phyloP scores from a whole-genome alignment of 2,329 filamentous ascomycete genomes.

The Cryphonectria japonica region DNA sequence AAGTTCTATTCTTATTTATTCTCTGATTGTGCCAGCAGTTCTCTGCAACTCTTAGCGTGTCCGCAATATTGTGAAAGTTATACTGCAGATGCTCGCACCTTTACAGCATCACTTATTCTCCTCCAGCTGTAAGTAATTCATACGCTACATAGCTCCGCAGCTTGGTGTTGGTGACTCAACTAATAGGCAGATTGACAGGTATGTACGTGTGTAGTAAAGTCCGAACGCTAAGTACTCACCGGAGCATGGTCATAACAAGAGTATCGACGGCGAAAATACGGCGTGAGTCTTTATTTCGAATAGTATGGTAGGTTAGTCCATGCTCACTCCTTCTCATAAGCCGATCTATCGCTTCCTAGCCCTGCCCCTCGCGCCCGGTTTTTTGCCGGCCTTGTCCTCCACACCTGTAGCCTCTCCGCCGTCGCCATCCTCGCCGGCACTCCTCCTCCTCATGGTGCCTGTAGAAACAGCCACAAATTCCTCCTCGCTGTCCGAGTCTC shows the following conservation, averaged over 20 bases:
- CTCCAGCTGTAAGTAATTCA: not conserved
- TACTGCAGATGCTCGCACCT: not conserved
- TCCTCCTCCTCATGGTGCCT: slow-evolving; percentile 87
- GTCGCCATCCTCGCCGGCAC: slow-evolving; percentile 74
- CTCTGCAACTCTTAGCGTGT: not conserved
- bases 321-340: slow-evolving; percentile 2
- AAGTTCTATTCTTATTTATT: not conserved
- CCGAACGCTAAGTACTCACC: not conserved
- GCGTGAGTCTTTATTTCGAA: not conserved
- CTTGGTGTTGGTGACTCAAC: not conserved
- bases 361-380: slow-evolving; percentile 44
- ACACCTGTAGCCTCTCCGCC: slow-evolving; percentile 53
- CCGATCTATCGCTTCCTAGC: slow-evolving; percentile 43
- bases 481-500: slow-evolving; percentile 94
- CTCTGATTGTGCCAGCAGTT: not conserved
- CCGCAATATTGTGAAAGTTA: not conserved
- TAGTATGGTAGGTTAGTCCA: not conserved
- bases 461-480: slow-evolving; percentile 72
- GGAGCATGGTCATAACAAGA: not conserved
- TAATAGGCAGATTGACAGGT: not conserved
- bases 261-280: not conserved
- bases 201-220: not conserved
- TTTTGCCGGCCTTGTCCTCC: slow-evolving; percentile 49
- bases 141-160: not conserved
- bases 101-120: not conserved